Evolutionary conservation across 2,329 filamentous ascomycete genomes (phyloP).

Genomic region (Bipolaris oryzae): DNA sequence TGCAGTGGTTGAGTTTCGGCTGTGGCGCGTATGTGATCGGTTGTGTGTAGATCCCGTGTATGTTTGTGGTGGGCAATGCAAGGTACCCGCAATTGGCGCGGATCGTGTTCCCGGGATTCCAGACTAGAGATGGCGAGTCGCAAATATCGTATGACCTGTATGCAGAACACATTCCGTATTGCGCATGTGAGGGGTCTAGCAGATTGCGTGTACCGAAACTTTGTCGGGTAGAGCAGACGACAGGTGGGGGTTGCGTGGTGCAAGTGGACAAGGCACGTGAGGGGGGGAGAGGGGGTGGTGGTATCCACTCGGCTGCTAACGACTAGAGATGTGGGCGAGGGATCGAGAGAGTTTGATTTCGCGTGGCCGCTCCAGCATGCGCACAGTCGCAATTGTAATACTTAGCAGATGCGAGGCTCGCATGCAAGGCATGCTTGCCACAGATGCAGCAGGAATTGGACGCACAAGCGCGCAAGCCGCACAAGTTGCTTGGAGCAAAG

Average conservation of each 20-base stretch:
- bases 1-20: not conserved
- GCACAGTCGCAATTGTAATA: not conserved
- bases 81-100: slow-evolving; percentile 15
- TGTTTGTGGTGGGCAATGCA: slow-evolving; percentile 5
- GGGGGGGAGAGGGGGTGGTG: too few relatives aligned
- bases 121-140: not conserved
- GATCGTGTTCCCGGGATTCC: not conserved
- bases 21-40: slow-evolving; percentile 7
- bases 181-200: not conserved
- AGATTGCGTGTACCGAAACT: not conserved
- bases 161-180: not conserved
- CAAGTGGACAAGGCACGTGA: slow-evolving; percentile 5
- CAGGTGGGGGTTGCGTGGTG: slow-evolving; percentile 6
- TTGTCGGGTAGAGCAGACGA: not conserved
- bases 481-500: slow-evolving; percentile 1
- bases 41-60: slow-evolving; percentile 7
- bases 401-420: not conserved
- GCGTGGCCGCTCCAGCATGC: not conserved
- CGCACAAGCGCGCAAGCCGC: slow-evolving; percentile 12
- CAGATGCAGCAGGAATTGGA: not conserved
- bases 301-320: slow-evolving; percentile 4
- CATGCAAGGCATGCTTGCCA: not conserved
- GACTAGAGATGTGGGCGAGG: not conserved
- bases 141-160: not conserved
- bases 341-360: not conserved